phyloP scores from a whole-genome alignment of 1,284 basidiomycete genomes.

The Ceratobasidium sp. region DNA sequence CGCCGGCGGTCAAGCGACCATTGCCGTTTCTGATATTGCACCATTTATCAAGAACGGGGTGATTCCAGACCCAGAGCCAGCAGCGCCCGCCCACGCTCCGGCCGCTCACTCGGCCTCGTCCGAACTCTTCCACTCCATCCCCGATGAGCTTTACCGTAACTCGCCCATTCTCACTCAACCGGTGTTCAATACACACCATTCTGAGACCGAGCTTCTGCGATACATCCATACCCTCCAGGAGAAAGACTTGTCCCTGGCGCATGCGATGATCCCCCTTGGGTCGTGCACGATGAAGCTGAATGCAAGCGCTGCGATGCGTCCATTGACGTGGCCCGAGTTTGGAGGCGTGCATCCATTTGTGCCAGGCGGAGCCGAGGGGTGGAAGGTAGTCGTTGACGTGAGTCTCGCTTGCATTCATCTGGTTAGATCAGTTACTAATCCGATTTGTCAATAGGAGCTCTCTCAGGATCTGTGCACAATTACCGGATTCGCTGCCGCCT shows the following conservation, averaged over 20 bases:
- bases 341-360: constrained; percentile 91
- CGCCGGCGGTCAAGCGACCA: constrained; percentile 1
- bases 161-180: constrained; percentile 83
- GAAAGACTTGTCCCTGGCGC: constrained; percentile 94
- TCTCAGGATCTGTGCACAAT: constrained; percentile 91
- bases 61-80: neutral
- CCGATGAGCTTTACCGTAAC: constrained; percentile 68
- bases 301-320: constrained; percentile 96
- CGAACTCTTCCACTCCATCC: constrained; percentile 53
- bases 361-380: constrained; percentile 87
- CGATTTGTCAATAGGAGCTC: constrained; percentile 68
- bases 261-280: constrained; percentile 97
- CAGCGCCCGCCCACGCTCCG: constrained; percentile 42
- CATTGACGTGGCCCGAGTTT: constrained; percentile 94
- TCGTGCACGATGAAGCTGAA: constrained; percentile 98
- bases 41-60: constrained; percentile 12
- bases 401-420: constrained; percentile 16
- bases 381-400: constrained; percentile 80
- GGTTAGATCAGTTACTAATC: constrained; percentile 30
- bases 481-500: constrained; percentile 94
- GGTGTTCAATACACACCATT: constrained; percentile 95
- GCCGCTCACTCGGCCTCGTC: constrained; percentile 40
- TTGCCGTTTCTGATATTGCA: neutral
- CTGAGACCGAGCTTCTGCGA: constrained; percentile 97
- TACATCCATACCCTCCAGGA: constrained; percentile 93